Evolutionary conservation across 2,329 filamentous ascomycete species (phyloP).

Genomic region (Fusarium scirpi): DNA sequence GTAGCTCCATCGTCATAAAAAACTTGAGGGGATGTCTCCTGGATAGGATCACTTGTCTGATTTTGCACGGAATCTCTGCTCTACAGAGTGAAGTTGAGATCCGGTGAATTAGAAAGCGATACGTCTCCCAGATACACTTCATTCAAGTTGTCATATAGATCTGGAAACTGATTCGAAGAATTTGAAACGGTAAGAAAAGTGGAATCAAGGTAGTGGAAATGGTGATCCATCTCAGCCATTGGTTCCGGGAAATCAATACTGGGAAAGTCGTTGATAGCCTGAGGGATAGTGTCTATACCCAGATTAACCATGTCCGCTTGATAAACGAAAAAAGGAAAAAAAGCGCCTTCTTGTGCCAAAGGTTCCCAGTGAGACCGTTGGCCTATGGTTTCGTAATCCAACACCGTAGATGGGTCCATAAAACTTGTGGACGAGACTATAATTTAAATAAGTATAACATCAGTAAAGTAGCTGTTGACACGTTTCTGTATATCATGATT

Average conservation of each 20-base stretch:
- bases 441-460: slow-evolving; percentile 1
- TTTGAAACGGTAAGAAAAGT: background rate
- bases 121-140: background rate
- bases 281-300: background rate
- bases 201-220: background rate
- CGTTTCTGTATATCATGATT: slow-evolving; percentile 9
- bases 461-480: too few relatives aligned
- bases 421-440: slow-evolving; percentile 1
- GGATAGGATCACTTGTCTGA: slow-evolving; percentile 1
- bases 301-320: background rate
- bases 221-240: background rate
- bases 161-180: background rate
- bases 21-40: background rate
- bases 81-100: slow-evolving; percentile 26
- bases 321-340: slow-evolving; percentile 6
- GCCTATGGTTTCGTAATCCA: slow-evolving; percentile 1
- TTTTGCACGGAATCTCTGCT: slow-evolving; percentile 5
- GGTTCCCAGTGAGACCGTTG: background rate
- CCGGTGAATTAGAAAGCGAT: slow-evolving; percentile 11
- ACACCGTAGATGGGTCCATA: background rate
- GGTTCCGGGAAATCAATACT: background rate
- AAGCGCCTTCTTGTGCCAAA: background rate
- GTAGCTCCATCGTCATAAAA: background rate
- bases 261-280: background rate
- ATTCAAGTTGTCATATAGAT: background rate